Evolutionary conservation across 768 basidiomycete genomes (phyloP).

Genomic region (Lactifluus volemus): DNA sequence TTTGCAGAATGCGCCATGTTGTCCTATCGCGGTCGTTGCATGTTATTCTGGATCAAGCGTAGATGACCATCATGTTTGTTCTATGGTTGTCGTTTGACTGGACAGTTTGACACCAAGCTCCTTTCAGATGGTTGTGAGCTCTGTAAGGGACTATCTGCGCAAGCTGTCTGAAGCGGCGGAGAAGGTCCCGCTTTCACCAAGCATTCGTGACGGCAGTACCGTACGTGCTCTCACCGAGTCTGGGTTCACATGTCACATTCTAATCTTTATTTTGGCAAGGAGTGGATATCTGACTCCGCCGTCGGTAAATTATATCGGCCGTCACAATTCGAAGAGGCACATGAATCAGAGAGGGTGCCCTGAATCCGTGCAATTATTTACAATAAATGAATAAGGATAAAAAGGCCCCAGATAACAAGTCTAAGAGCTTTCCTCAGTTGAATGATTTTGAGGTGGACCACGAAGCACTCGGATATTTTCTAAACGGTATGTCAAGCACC

Average conservation of each 20-base stretch:
- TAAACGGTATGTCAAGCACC: slow-evolving; percentile 23
- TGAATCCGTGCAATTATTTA: slow-evolving; percentile 3
- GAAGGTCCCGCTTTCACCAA: slow-evolving; percentile 17
- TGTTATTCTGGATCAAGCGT: slow-evolving; percentile 76
- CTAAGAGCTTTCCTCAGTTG: slow-evolving; percentile 2
- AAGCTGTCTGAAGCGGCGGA: slow-evolving; percentile 36
- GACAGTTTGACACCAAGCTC: not conserved
- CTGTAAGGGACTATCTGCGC: slow-evolving; percentile 60
- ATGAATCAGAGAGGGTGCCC: slow-evolving; percentile 10
- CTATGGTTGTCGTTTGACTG: not conserved
- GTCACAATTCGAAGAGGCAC: slow-evolving; percentile 16
- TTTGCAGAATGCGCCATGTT: slow-evolving; percentile 66
- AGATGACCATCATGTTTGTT: slow-evolving; percentile 68
- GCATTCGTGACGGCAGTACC: slow-evolving; percentile 10
- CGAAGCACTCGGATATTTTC: slow-evolving; percentile 47
- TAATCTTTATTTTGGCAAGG: slow-evolving; percentile 2
- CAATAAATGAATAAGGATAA: not conserved
- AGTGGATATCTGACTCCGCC: slow-evolving; percentile 10
- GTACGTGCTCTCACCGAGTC: slow-evolving; percentile 6
- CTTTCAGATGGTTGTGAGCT: slow-evolving; percentile 49
- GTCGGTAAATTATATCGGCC: slow-evolving; percentile 18
- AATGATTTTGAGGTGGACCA: slow-evolving; percentile 17
- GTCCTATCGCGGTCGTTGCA: slow-evolving; percentile 69
- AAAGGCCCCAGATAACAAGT: not conserved
- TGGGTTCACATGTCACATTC: not conserved